phyloP scores from a whole-genome alignment of 2,329 filamentous ascomycete genomes.

The Cladosporium sp. region DNA sequence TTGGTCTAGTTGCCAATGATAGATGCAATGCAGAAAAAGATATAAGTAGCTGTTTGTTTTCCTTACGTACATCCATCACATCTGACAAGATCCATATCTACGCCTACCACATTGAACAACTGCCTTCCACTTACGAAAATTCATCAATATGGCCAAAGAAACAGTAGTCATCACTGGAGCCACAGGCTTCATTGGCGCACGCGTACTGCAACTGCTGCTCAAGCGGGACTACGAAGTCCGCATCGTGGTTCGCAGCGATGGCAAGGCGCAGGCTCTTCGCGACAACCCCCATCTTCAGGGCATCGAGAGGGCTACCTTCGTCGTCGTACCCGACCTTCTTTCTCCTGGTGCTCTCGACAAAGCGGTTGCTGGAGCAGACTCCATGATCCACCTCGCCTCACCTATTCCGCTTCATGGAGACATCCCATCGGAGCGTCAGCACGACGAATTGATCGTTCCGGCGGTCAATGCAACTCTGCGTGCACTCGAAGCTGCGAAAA shows the following conservation, averaged over 20 bases:
- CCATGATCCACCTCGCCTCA: constrained; percentile 32
- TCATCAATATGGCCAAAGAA: constrained; percentile 1
- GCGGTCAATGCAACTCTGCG: constrained; percentile 32
- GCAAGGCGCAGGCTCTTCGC: constrained; percentile 12
- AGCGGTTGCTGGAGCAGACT: constrained; percentile 34
- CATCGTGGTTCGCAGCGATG: constrained; percentile 20
- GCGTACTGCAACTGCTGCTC: constrained; percentile 1
- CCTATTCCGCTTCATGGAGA: constrained; percentile 12
- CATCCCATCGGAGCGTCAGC: constrained; percentile 1
- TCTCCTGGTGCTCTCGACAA: constrained; percentile 35
- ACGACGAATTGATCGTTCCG: constrained; percentile 15
- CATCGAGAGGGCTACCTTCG: constrained; percentile 13
- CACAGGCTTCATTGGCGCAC: constrained; percentile 8
- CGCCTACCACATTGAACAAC: too few species aligned
- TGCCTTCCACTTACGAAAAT: too few species aligned
- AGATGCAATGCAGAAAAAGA: too few species aligned
- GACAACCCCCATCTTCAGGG: constrained; percentile 11
- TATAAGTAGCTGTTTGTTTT: too few species aligned
- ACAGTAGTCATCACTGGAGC: constrained; percentile 6
- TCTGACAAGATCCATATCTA: too few species aligned
- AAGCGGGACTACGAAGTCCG: constrained; percentile 20
- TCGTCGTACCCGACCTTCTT: constrained; percentile 34
- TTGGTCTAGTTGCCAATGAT: too few species aligned
- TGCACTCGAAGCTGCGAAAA: constrained; percentile 34
- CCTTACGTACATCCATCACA: too few species aligned